Evolutionary conservation across 2,329 filamentous ascomycete genomes (phyloP), one percentile per base, ranked within the genome.

Genomic region (Pseudogymnoascus sp.): DNA sequence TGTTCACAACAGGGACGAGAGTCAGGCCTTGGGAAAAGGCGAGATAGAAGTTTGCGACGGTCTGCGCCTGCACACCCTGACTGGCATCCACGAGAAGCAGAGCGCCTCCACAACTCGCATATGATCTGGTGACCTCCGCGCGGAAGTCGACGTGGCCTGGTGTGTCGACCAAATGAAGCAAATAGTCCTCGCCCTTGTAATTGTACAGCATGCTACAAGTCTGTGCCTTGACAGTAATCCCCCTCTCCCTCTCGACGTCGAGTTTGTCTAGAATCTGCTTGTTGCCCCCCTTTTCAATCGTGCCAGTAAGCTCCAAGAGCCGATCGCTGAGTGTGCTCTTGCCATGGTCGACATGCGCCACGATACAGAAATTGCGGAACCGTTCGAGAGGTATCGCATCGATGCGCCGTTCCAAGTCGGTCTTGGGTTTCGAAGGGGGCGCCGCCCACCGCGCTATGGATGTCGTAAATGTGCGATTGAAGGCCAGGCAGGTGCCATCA

Each of bases 151-250:
- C 94, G 77, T 99, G 94, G 29, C 94, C 94, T 0, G 94, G 94
- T 0, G 94, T 99, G 74, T 99, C 94, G 63, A 99, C 92, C 29
- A 99, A 82, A 75, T 99, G 94, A 31, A 99, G 81, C 63, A 99
- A 82, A 73, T 97, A 97, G 74, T 99, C 94, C 33, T 89, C 79
- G 14, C 90, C 92, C 16, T 88, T 79, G 77, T 96, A 81, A 29
- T 89, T 91, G 79, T 97, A 96, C 61, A 99, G 83, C 94, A 99
- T 99, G 62, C 89, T 94, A 76, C 94, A 97, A 63, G 94, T 97
- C 79, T 99, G 94, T 62, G 94, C 94, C 79, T 99, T 99, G 74
- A 99, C 94, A 0, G 94, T 99, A 74, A 99, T 99, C 65, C 94
- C 94, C 39, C 94, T 85, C 76, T 97, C 92, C 60, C 94, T 83